Conservation (phyloP, 768 basidiomycete genomes). For the Tricholoma terreum region DNA sequence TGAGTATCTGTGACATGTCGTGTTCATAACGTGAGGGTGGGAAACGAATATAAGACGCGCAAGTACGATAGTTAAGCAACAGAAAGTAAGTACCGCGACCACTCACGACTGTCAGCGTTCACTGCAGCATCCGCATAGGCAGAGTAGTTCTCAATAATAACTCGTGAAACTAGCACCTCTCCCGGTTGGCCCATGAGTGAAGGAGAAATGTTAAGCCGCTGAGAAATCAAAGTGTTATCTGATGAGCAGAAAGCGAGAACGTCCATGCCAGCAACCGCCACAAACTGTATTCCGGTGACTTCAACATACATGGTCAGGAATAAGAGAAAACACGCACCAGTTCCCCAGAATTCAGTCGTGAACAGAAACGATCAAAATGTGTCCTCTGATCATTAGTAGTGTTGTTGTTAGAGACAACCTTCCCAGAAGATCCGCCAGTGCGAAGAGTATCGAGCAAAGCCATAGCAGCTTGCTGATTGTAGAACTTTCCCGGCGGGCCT, state of each 20-base stretch:
- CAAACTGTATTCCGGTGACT: slow-evolving; percentile 41
- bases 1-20: slow-evolving; percentile 17
- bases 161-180: slow-evolving; percentile 50
- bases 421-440: slow-evolving; percentile 48
- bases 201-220: slow-evolving; percentile 50
- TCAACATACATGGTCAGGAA: not conserved
- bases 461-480: slow-evolving; percentile 42
- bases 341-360: slow-evolving; percentile 50
- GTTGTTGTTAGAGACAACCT: slow-evolving; percentile 36
- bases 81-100: slow-evolving; percentile 19
- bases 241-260: slow-evolving; percentile 62
- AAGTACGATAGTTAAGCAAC: not conserved
- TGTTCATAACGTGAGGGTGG: slow-evolving; percentile 1
- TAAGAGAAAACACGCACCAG: slow-evolving; percentile 39
- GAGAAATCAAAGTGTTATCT: slow-evolving; percentile 40
- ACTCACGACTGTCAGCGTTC: slow-evolving; percentile 39
- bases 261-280: slow-evolving; percentile 48
- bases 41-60: not conserved
- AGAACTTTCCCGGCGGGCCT: slow-evolving; percentile 61
- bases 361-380: slow-evolving; percentile 47
- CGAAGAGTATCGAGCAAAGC: slow-evolving; percentile 53
- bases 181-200: slow-evolving; percentile 40
- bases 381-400: slow-evolving; percentile 41
- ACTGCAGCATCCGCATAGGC: slow-evolving; percentile 54
- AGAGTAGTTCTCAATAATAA: slow-evolving; percentile 57